Percentiles rank a stretch among this genome's conserved stretches.
Evolutionary conservation across 495 filamentous ascomycete species (phyloP).

Genomic region (Hyaloscypha bicolor): DNA sequence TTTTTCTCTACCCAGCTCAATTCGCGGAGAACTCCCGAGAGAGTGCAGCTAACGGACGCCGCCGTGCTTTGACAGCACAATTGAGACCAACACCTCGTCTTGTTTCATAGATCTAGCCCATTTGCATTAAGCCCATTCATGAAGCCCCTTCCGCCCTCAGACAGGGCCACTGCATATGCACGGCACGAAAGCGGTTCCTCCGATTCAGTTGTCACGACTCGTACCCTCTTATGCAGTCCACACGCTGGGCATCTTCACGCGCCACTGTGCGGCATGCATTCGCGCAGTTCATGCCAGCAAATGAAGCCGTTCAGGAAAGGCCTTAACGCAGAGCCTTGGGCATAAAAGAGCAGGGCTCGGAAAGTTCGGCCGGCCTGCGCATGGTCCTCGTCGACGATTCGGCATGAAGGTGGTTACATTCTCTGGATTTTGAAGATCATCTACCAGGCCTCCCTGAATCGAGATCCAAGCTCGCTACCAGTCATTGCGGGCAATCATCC

Average conservation of each 20-base stretch:
- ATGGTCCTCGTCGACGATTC: neutral
- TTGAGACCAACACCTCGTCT: conserved; percentile 39
- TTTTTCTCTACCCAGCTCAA: neutral
- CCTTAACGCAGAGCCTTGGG: neutral
- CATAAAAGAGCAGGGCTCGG: neutral
- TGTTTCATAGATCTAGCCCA: conserved; percentile 40
- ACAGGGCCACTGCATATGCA: conserved; percentile 19
- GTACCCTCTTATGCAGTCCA: conserved; percentile 16
- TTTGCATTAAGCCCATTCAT: conserved; percentile 27
- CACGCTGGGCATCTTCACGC: neutral
- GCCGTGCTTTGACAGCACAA: conserved; percentile 16
- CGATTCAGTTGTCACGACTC: conserved; percentile 4
- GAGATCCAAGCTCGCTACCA: conserved; percentile 1
- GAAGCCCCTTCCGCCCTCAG: conserved; percentile 12
- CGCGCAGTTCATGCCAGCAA: conserved; percentile 2
- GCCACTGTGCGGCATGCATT: conserved; percentile 8
- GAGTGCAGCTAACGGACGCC: neutral
- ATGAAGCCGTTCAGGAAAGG: conserved; percentile 1
- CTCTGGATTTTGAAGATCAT: conserved; percentile 4
- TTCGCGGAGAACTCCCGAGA: neutral
- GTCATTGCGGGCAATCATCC: conserved; percentile 1
- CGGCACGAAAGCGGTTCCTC: conserved; percentile 2
- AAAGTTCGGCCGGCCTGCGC: conserved; percentile 1
- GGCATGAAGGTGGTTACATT: neutral
- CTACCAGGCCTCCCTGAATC: conserved; percentile 4